Conservation (phyloP, 495 filamentous ascomycete genomes). For the Bacidia rubella region DNA sequence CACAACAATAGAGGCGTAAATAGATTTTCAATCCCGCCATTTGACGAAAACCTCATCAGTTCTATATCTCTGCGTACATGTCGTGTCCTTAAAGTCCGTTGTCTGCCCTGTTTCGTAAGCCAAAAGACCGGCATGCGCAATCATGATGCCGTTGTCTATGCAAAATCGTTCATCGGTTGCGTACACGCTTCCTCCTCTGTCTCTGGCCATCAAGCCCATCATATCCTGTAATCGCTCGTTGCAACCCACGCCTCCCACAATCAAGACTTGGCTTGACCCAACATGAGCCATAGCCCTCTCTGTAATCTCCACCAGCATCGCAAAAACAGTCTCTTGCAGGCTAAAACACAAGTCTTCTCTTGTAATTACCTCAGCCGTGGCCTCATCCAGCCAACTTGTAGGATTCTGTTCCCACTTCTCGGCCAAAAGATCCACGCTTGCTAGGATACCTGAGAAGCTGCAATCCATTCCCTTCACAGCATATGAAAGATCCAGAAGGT, state of each 20-base stretch:
- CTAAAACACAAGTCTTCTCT: conserved; percentile 87
- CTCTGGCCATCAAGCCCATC: conserved; percentile 94
- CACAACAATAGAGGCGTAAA: neutral
- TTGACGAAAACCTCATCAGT: conserved; percentile 88
- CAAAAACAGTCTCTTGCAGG: conserved; percentile 85
- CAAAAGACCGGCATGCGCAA: conserved; percentile 86
- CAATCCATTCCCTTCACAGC: conserved; percentile 98
- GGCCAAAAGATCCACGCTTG: conserved; percentile 65
- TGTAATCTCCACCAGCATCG: conserved; percentile 97
- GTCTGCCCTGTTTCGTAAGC: conserved; percentile 67
- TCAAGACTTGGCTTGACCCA: conserved; percentile 74
- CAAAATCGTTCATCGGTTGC: conserved; percentile 95
- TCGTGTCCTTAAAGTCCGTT: conserved; percentile 66
- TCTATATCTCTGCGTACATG: conserved; percentile 86
- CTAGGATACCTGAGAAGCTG: conserved; percentile 84
- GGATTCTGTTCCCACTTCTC: conserved; percentile 30
- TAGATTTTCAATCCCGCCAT: conserved; percentile 57
- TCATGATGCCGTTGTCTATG: conserved; percentile 99
- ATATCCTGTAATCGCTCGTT: conserved; percentile 94
- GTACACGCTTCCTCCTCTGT: conserved; percentile 79
- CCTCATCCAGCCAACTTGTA: conserved; percentile 21
- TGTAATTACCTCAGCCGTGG: conserved; percentile 41
- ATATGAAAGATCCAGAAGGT: conserved; percentile 81
- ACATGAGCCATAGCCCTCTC: conserved; percentile 98
- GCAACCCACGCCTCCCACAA: conserved; percentile 96